Evolutionary conservation across 1,284 basidiomycete genomes (phyloP).

Genomic region (Entoloma clypeatum): DNA sequence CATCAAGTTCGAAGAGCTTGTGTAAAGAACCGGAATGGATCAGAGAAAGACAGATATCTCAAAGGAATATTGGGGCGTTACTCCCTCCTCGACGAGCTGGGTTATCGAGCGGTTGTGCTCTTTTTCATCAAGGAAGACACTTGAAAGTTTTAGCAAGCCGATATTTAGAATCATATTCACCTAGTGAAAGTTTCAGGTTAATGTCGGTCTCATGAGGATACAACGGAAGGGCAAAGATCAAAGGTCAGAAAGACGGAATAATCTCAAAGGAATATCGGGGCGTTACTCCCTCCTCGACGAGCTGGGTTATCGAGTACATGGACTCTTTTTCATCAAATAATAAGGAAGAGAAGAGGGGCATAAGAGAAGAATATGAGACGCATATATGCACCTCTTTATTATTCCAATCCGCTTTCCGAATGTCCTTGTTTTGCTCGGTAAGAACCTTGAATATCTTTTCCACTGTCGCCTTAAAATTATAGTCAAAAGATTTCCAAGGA

Average conservation of each 20-base stretch:
- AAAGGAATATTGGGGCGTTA: slow-evolving; percentile 68
- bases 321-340: slow-evolving; percentile 78
- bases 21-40: neutral
- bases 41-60: slow-evolving; percentile 41
- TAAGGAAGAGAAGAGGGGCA: slow-evolving; percentile 7
- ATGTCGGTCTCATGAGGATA: too few relatives aligned
- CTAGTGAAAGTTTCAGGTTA: too few relatives aligned
- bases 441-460: slow-evolving; percentile 85
- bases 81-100: slow-evolving; percentile 70
- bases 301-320: slow-evolving; percentile 74
- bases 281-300: slow-evolving; percentile 74
- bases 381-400: slow-evolving; percentile 87
- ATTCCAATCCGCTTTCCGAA: slow-evolving; percentile 92
- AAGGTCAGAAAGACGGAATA: slow-evolving; percentile 43
- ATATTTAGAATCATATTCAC: too few relatives aligned
- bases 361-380: slow-evolving; percentile 7
- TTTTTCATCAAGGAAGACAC: slow-evolving; percentile 74
- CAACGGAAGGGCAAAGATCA: too few relatives aligned
- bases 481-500: slow-evolving; percentile 16
- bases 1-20: neutral
- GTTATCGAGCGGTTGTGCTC: slow-evolving; percentile 76
- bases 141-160: too few relatives aligned
- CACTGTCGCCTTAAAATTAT: slow-evolving; percentile 60
- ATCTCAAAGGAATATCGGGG: slow-evolving; percentile 67
- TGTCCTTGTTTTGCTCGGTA: slow-evolving; percentile 83